Evolutionary conservation across 371 early-diverging fungal genomes (phyloP), one percentile per base, ranked within the genome.

Genomic region (Rhizopus microsporus): DNA sequence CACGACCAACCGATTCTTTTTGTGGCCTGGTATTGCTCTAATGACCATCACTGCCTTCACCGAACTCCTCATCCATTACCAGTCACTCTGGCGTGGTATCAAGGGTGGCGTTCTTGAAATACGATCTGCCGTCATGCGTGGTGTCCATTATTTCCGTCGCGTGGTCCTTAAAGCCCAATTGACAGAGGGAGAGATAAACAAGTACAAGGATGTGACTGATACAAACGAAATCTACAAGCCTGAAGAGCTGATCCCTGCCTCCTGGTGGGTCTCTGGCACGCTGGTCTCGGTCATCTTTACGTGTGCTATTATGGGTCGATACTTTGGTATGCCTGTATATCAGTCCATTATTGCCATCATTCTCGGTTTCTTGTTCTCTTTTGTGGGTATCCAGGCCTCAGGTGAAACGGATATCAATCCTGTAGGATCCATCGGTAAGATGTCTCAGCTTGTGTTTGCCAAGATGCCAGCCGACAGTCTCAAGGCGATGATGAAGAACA

Each of bases 11-110:
- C 71, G 67, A 30, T 83, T 83, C 82, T 82, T 79, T 67, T 63
- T 86, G 31, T 86, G 86, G 89, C 88, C 88, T 15, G 91, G 91
- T 68, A 84, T 90, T 63, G 81, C 84, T 7, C 72, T 89, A 34
- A 88, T 90, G 88, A 76, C 86, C 45, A 68, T 81, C 38, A 66
- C 85, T 39, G 72, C 86, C 29, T 84, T 89, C 56, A 65, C 86
- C 12, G 88, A 89, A 71, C 69, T 89, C 33, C 68, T 75, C 51
- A 63, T 74, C 33, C 81, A 81, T 53, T 85, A 84, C 49, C 67
- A 72, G 9, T 68, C 80, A 3, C 65, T 89, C 39, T 81, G 79
- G 82, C 73, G 74, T 57, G 84, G 82, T 47, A 34, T 82, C 56
- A 80, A 72, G 47, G 77, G 74, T 23, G 84, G 75, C 54, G 53